Base-by-base conservation (phyloP, 208 protist genomes). In the Wallacemonas collosoma region DNA sequence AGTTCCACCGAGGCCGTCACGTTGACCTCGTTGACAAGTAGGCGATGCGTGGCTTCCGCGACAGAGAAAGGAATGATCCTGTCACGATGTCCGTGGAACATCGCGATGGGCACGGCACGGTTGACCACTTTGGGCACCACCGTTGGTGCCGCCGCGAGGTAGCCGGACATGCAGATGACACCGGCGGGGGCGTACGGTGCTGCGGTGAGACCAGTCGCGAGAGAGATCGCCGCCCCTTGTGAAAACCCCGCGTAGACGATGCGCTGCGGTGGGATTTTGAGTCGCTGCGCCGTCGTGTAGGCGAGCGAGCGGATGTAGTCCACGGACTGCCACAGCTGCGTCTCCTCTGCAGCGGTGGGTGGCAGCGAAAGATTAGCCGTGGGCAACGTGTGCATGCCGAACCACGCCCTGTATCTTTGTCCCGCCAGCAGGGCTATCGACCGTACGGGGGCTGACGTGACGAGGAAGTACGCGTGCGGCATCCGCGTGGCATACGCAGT, bases 161-260 rank as follows among this genome's bases (percentile, higher is more conserved):
- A 96, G 38, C 91, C 91, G 1, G 89, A 95, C 74, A 96, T 84
- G 68, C 79, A 79, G 8, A 78, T 87, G 2, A 93, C 76, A 11
- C 91, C 91, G 2, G 89, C 89, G 14, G 91, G 88, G 1, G 91
- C 79, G 62, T 87, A 68, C 68, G 62, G 79, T 6, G 82, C 71
- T 17, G 77, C 83, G 3, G 77, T 83, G 12, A 96, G 72, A 38
- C 86, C 91, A 12, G 91, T 76, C 54, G 77, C 85, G 58, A 94
- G 83, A 11, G 91, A 93, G 4, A 97, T 53, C 15, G 93, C 93
- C 0, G 83, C 93, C 11, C 96, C 96, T 67, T 98, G 96, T 12
- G 88, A 95, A 75, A 98, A 98, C 26, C 96, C 96, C 26, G 79
- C 91, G 73, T 97, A 93, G 43, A 98, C 80, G 41, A 98, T 90